phyloP scores from a whole-genome alignment of 331 rosid genomes.

The Arachis monticola region DNA sequence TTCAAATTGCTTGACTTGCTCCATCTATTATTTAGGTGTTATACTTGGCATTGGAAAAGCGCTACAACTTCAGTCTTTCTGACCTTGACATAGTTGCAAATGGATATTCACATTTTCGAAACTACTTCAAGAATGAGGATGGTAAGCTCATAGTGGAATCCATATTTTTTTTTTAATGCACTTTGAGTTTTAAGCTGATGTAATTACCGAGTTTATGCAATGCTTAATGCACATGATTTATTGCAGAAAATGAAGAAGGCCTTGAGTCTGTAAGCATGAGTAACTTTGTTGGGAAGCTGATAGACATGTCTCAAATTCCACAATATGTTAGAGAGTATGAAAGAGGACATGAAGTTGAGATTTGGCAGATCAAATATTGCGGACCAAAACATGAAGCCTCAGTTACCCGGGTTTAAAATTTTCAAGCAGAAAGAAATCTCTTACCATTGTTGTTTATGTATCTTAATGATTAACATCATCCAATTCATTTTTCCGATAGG shows the following conservation, averaged over 20 bases:
- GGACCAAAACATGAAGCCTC: slow-evolving; percentile 39
- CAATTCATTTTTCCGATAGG: not conserved
- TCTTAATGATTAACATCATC: not conserved
- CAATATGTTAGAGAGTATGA: slow-evolving; percentile 67
- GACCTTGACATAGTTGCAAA: slow-evolving; percentile 86
- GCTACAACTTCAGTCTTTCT: slow-evolving; percentile 81
- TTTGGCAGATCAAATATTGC: slow-evolving; percentile 73
- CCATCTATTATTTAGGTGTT: slow-evolving; percentile 59
- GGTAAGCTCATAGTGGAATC: slow-evolving; percentile 47
- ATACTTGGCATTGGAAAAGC: slow-evolving; percentile 81
- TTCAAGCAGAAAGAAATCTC: slow-evolving; percentile 13
- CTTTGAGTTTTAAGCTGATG: not conserved
- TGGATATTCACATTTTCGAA: slow-evolving; percentile 79
- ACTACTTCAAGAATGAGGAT: slow-evolving; percentile 57
- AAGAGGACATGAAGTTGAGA: slow-evolving; percentile 78
- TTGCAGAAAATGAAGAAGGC: slow-evolving; percentile 58
- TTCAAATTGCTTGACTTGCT: not conserved
- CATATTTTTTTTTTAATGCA: not conserved
- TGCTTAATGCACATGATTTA: slow-evolving; percentile 31
- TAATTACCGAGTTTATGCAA: slow-evolving; percentile 26
- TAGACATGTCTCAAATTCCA: slow-evolving; percentile 67
- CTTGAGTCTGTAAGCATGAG: slow-evolving; percentile 33
- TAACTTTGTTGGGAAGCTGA: slow-evolving; percentile 62
- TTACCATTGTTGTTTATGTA: not conserved
- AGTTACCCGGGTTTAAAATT: slow-evolving; percentile 24